Evolutionary conservation across 2,329 filamentous ascomycete genomes (phyloP), one percentile per base, ranked within the genome.

Genomic region (Xylariomycetidae sp.): DNA sequence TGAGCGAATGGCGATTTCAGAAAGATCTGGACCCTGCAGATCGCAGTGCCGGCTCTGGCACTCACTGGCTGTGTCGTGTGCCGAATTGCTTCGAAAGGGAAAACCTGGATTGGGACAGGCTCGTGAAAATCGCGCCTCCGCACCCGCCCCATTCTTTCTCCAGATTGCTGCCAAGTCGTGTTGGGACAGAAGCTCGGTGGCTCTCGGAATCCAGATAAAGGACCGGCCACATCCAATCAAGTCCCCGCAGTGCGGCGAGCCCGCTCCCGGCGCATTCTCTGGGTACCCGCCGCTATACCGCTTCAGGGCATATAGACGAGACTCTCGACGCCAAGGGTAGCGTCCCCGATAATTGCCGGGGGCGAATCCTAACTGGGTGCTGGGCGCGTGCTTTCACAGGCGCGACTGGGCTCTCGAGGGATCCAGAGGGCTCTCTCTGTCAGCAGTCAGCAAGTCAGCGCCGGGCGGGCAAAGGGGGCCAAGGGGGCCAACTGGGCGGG

Each of bases 191-290:
- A 32, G 35, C 32, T 44, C 42, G 47, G 39, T 36, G 27, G 43
- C 39, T 32, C 34, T 48, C 34, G 36, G 36, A 9, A 33, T 45
- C 37, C 38, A 28, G 29, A 6, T 10, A 19, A n/a, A n/a, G n/a
- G n/a, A n/a, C n/a, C n/a, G n/a, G n/a, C n/a, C n/a, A n/a, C n/a
- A n/a, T n/a, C n/a, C n/a, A n/a, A n/a, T n/a, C n/a, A n/a, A n/a
- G n/a, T n/a, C n/a, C n/a, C n/a, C n/a, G 15, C 28, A 25, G 23
- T 18, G 39, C 16, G 32, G 28, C 31, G 19, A 34, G 18, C 10
- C 32, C 24, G 38, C 24, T 44, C 40, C 47, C 47, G 47, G 35
- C 15, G 23, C 17, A 45, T 50, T 47, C 31, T 50, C 47, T 50
- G 34, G 38, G 20, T 25, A 33, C 23, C 18, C 7, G 5, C n/a